phyloP scores from a whole-genome alignment of 805 yeast genomes.

The Hanseniaspora nectarophila region DNA sequence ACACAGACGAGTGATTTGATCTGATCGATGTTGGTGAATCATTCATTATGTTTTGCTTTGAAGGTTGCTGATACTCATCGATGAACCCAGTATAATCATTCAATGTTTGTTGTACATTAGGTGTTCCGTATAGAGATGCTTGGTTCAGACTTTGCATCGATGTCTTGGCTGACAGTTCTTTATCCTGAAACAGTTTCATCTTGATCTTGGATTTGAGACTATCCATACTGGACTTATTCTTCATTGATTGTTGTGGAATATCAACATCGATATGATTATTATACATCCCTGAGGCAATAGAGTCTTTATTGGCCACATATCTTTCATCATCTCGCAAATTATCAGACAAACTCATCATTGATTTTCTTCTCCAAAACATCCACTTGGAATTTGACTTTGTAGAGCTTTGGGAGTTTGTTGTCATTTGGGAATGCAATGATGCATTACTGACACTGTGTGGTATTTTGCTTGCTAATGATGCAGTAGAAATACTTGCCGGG shows the following conservation, averaged over 20 bases:
- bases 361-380: constrained; percentile 29
- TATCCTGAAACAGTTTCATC: constrained; percentile 11
- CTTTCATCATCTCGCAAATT: neutral
- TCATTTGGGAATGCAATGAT: constrained; percentile 18
- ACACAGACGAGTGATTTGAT: neutral
- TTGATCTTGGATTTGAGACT: constrained; percentile 11
- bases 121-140: neutral
- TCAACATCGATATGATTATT: neutral
- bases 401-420: constrained; percentile 15
- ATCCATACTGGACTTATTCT: constrained; percentile 11
- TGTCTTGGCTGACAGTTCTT: neutral
- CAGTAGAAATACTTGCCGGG: neutral
- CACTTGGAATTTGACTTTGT: constrained; percentile 18
- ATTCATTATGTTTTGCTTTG: neutral
- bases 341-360: constrained; percentile 12
- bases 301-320: neutral
- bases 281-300: neutral
- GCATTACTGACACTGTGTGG: constrained; percentile 21
- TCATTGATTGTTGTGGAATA: neutral
- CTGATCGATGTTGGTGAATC: constrained; percentile 5
- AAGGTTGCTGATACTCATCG: neutral
- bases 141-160: constrained; percentile 1
- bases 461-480: constrained; percentile 1
- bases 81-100: neutral
- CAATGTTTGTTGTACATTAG: neutral